Evolutionary conservation across 2,329 filamentous ascomycete species (phyloP).

Genomic region (Botrytis hyacinthi): DNA sequence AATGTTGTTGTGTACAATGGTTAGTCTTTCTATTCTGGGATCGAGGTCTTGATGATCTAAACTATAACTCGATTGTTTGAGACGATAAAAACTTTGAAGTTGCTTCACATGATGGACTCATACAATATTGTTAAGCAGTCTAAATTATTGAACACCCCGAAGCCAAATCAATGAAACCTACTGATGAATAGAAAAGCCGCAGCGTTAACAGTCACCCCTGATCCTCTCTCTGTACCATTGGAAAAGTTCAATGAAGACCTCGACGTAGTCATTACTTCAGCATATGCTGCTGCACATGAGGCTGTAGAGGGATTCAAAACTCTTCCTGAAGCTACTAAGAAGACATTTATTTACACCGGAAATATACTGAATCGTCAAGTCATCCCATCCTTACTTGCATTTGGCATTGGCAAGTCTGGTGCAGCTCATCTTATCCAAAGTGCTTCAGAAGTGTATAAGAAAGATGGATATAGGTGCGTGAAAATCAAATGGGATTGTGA

Average conservation of each 20-base stretch:
- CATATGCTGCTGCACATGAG: constrained; percentile 43
- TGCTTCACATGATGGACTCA: neutral
- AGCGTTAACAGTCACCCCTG: neutral
- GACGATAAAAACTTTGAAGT: neutral
- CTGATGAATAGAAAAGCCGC: constrained; percentile 1
- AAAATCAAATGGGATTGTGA: neutral
- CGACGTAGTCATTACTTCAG: constrained; percentile 42
- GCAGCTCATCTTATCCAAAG: constrained; percentile 38
- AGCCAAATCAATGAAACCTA: neutral
- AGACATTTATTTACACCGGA: constrained; percentile 48
- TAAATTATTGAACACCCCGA: neutral
- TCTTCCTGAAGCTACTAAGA: constrained; percentile 34
- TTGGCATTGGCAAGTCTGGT: constrained; percentile 44
- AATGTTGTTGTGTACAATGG: constrained; percentile 47
- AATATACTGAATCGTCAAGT: constrained; percentile 42
- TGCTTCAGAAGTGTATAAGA: constrained; percentile 40
- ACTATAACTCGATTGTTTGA: neutral
- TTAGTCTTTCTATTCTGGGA: constrained; percentile 24
- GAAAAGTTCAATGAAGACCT: constrained; percentile 38
- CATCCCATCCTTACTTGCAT: constrained; percentile 37
- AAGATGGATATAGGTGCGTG: constrained; percentile 40
- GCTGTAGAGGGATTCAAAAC: constrained; percentile 38
- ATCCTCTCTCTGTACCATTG: constrained; percentile 36
- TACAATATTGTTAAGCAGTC: neutral
- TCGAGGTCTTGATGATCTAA: neutral